Evolutionary conservation across 23 red algal species (phyloP).

Genomic region (Gracilaria gracilis): DNA sequence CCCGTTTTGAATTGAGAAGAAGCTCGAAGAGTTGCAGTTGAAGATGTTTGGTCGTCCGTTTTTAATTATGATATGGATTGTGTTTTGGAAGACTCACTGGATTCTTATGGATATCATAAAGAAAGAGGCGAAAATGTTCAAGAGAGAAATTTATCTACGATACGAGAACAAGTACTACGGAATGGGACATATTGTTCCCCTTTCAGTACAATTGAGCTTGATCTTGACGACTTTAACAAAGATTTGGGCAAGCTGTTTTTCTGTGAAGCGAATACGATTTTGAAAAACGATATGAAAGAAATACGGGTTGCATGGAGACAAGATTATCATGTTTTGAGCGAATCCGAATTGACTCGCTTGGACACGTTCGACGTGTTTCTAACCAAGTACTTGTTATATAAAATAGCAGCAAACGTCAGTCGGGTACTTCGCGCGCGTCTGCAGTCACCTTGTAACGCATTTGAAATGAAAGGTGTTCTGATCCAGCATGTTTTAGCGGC

Average conservation of each 20-base stretch:
- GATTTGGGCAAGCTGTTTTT: not conserved
- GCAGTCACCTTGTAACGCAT: not conserved
- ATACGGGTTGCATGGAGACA: not conserved
- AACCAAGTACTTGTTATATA: not conserved
- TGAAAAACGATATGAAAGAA: not conserved
- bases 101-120: not conserved
- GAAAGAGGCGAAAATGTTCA: not conserved
- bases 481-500: constrained; percentile 36
- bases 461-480: not conserved
- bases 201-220: not conserved
- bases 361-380: not conserved
- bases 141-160: not conserved
- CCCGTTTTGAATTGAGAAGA: not conserved
- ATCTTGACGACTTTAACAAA: not conserved
- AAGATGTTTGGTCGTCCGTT: not conserved
- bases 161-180: not conserved
- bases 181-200: not conserved
- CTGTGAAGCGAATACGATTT: not conserved
- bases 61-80: not conserved
- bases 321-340: not conserved
- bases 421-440: not conserved
- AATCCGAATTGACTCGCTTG: not conserved
- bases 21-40: not conserved
- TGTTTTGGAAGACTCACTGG: not conserved
- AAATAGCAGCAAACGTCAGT: not conserved